Evolutionary conservation across 179 eudicot species (phyloP).

Genomic region (Monotropa hypopitys): DNA sequence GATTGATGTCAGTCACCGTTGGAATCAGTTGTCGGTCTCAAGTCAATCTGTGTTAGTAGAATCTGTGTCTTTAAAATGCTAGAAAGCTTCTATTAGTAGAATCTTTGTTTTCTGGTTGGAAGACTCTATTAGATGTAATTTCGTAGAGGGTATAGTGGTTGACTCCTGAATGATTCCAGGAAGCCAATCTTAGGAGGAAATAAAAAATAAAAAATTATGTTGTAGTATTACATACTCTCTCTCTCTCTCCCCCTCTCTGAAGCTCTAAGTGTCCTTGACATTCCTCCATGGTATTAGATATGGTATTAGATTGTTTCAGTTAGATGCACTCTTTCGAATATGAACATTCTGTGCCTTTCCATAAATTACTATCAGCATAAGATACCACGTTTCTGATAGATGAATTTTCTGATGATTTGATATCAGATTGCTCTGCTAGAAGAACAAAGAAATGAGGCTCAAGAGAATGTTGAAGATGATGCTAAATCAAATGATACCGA

Average conservation of each 20-base stretch:
- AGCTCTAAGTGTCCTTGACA: too few species aligned
- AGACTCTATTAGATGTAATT: neutral
- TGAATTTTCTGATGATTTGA: constrained; percentile 2
- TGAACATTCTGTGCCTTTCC: neutral
- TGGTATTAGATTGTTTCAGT: too few species aligned
- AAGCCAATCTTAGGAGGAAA: neutral
- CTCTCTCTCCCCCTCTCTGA: too few species aligned
- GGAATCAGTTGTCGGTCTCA: too few species aligned
- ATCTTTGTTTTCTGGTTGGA: neutral
- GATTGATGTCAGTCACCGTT: too few species aligned
- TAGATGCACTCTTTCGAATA: neutral
- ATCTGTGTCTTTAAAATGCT: too few species aligned
- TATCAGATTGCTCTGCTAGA: constrained; percentile 63
- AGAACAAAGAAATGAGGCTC: constrained; percentile 51
- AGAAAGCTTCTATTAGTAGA: neutral
- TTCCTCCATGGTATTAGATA: too few species aligned
- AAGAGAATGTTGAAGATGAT: constrained; percentile 43
- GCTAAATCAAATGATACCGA: constrained; percentile 30
- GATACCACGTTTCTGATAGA: neutral
- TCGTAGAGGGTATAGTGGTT: neutral
- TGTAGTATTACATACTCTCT: neutral
- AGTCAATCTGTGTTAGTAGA: too few species aligned
- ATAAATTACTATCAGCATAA: neutral
- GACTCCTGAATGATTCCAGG: neutral
- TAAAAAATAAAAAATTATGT: neutral